A percentile compares a stretch with the other conserved stretches of the same genome.
Evolutionary conservation across 148 eudicot genomes (phyloP).

Genomic region (Dysphania ambrosioides): DNA sequence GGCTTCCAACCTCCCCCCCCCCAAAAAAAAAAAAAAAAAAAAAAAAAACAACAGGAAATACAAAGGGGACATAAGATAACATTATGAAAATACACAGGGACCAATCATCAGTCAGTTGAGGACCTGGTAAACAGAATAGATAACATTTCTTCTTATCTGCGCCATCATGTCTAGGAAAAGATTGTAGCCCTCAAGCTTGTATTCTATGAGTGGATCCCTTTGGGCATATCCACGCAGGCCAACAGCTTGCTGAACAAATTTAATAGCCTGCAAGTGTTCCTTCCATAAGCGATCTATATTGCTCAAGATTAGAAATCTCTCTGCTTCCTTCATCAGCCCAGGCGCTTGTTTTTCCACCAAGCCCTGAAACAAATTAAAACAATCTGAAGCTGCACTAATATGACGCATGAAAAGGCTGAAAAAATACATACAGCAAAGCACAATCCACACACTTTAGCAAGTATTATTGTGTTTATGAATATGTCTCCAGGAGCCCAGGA

Average conservation of each 20-base stretch:
- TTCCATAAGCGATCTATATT: constrained; percentile 98
- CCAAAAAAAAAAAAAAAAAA: not conserved
- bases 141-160: constrained; percentile 90
- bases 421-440: not conserved
- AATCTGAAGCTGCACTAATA: not conserved
- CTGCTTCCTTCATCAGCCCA: constrained; percentile 97
- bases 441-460: not conserved
- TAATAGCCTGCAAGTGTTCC: constrained; percentile 95
- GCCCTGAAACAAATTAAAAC: constrained; percentile 42
- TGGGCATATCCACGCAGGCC: constrained; percentile 98
- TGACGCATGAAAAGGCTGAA: not conserved
- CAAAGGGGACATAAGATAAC: not conserved
- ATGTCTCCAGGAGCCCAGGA: not conserved
- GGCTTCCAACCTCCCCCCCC: not conserved
- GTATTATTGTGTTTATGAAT: not conserved
- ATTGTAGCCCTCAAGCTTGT: constrained; percentile 98
- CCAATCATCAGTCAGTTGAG: constrained; percentile 16
- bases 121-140: constrained; percentile 96
- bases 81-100: not conserved
- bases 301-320: constrained; percentile 81
- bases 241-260: constrained; percentile 98
- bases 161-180: constrained; percentile 99
- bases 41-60: not conserved
- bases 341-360: constrained; percentile 78
- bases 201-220: constrained; percentile 95